Evolutionary conservation across 2,329 filamentous ascomycete genomes (phyloP).

Genomic region (Lanzia echinophila): DNA sequence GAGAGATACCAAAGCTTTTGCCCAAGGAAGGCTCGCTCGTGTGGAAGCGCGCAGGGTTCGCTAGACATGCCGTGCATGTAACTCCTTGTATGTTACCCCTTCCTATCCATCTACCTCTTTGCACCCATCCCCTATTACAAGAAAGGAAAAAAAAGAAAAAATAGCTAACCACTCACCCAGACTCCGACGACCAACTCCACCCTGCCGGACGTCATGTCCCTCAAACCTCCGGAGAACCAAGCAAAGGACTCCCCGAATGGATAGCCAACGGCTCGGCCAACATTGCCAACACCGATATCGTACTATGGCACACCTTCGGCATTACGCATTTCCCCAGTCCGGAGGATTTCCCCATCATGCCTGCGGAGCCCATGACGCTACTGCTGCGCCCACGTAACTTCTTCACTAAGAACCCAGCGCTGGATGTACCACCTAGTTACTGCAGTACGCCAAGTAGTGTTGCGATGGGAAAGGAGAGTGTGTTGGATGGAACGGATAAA

Average conservation of each 20-base stretch:
- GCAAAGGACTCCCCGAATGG: conserved; percentile 37
- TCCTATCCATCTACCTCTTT: conserved; percentile 28
- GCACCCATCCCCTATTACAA: no score
- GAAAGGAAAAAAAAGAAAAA: conserved; percentile 36
- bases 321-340: conserved; percentile 83
- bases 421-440: conserved; percentile 59
- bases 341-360: conserved; percentile 92
- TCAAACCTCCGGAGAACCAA: conserved; percentile 45
- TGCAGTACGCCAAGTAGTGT: conserved; percentile 66
- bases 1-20: conserved; percentile 71
- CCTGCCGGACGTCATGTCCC: conserved; percentile 55
- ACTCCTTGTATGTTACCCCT: conserved; percentile 57
- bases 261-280: conserved; percentile 55
- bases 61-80: conserved; percentile 52
- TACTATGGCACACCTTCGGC: conserved; percentile 92
- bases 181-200: conserved; percentile 52
- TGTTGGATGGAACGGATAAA: conserved; percentile 4
- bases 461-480: conserved; percentile 22
- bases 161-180: conserved; percentile 26
- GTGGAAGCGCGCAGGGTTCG: conserved; percentile 52
- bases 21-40: conserved; percentile 77
- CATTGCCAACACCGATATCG: conserved; percentile 77
- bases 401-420: conserved; percentile 50
- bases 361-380: conserved; percentile 72
- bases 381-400: conserved; percentile 53